Base-by-base conservation (phyloP, 2,329 filamentous ascomycete genomes). In the Penicillium hordei region DNA sequence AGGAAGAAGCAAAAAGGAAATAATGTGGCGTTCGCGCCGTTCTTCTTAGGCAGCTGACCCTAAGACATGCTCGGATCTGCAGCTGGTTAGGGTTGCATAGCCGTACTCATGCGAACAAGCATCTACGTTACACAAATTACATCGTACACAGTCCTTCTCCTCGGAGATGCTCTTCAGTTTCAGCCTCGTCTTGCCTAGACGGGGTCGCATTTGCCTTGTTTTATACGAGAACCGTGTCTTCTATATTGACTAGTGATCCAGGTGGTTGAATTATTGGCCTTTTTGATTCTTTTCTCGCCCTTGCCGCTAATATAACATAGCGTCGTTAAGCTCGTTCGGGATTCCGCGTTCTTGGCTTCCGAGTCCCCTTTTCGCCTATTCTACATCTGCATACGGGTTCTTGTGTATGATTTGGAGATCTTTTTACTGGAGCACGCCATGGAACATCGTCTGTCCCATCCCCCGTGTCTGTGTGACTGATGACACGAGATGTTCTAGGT, bases 121-220 rank as follows among this genome's bases (percentile, higher is more conserved):
- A 49, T 48, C 25, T 25, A 19, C 19, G 19, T 21, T 25, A 33
- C 8, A 48, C 45, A 3, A 12, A 48, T 13, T 23, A 34, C 31
- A 48, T 34, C 7, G 8, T n/a, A 23, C 29, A 46, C 23, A 17
- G 2, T 9, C 13, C 13, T 23, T 25, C 25, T 42, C 52, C 52
- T 39, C 52, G 52, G 52, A 53, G 42, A 48, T n/a, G 7, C 21
- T 17, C 13, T 31, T 36, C 9, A 2, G 7, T 15, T 49, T 55
- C 45, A 55, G 52, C 52, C 45, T 51, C 45, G 21, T 23, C 31
- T 54, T 49, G n/a, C 25, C 25, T 54, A 39, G 27, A 40, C 29
- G n/a, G 29, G 17, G 17, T 50, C 38, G 38, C 52, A 21, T 23
- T 15, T 38, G 27, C 44, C 52, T 49, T 49, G 25, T 54, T 38